Base-by-base conservation (phyloP, 176 grass and related monocot species). In the Chloris gayana region DNA sequence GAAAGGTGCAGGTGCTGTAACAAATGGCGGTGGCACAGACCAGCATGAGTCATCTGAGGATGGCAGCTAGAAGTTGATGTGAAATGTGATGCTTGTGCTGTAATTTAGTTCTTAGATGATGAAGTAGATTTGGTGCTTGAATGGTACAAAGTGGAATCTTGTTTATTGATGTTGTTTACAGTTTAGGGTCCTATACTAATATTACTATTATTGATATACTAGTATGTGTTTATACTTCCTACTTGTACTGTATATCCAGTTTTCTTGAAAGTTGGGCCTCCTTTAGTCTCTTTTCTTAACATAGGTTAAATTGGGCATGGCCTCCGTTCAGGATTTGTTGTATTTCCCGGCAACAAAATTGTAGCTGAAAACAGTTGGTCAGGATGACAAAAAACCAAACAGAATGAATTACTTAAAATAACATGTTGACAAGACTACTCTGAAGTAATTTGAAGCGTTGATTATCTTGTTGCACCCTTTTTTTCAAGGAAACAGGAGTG, bases 1-100 rank as follows among this genome's bases (percentile, higher is more conserved):
- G 17, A 84, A 84, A 74, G 85, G 76, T 66, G 26, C 41, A 49
- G 65, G 67, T 62, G 65, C 27, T 64, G 39, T 83, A 50, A 35
- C 82, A 59, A 87, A 93, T 75, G 87, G 87, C 13, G 29, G 51
- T 39, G 67, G 46, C 30, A 70, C 71, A 56, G 57, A 60, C 24
- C 24, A 27, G 53, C 72, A 69, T 53, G 82, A 82, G 66, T 78
- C 46, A 6, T 79, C 85, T 3, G 91, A 93, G 21, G 81, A 87
- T 24, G 58, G 53, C 73, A 79, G 85, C 64, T 42, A 77, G 34
- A 83, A 86, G 54, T 85, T 81, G 2, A n/a, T 57, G 27, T 68
- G 64, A 65, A 10, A n/a, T 57, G 33, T 68, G 64, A 65, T 83
- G 38, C 67, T 29, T 57, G 18, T 34, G 57, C 74, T 72, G 34